Conservation (phyloP, 192 early-diverging fungal species). For the Backusella circina region DNA sequence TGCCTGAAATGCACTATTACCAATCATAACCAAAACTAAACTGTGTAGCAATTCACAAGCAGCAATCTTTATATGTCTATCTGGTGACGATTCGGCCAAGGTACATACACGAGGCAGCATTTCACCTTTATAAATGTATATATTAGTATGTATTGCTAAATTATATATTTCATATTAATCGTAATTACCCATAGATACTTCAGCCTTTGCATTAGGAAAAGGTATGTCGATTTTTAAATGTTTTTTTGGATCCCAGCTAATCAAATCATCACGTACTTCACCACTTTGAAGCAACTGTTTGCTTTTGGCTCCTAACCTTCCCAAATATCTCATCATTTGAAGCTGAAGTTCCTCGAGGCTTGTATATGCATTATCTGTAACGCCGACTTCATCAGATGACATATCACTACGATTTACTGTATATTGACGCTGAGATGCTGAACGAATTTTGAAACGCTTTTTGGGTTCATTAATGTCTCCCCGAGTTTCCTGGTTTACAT, state of each 20-base stretch:
- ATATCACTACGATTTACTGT: not conserved
- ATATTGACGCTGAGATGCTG: not conserved
- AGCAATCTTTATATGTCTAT: conserved; percentile 71
- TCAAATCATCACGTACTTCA: conserved; percentile 13
- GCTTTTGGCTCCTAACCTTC: conserved; percentile 59
- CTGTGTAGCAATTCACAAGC: conserved; percentile 74
- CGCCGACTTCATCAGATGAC: conserved; percentile 3
- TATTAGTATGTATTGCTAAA: not conserved
- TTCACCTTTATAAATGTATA: conserved; percentile 49
- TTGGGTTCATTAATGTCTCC: not conserved
- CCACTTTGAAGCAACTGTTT: conserved; percentile 32
- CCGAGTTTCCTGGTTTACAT: conserved; percentile 1
- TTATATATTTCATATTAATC: not conserved
- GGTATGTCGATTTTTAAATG: conserved; percentile 57
- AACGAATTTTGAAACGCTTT: not conserved
- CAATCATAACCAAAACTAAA: conserved; percentile 71
- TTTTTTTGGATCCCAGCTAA: conserved; percentile 71
- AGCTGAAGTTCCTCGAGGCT: conserved; percentile 46
- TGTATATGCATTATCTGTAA: not conserved
- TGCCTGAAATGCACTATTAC: conserved; percentile 55
- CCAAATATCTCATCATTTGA: conserved; percentile 59
- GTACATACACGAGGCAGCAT: conserved; percentile 73
- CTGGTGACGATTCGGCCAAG: conserved; percentile 68
- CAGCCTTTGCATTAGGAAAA: conserved; percentile 62
- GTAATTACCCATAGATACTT: conserved; percentile 59